Evolutionary conservation across 257 asterid species (phyloP), one percentile per base, ranked within the genome.

Genomic region (Cordia subcordata): DNA sequence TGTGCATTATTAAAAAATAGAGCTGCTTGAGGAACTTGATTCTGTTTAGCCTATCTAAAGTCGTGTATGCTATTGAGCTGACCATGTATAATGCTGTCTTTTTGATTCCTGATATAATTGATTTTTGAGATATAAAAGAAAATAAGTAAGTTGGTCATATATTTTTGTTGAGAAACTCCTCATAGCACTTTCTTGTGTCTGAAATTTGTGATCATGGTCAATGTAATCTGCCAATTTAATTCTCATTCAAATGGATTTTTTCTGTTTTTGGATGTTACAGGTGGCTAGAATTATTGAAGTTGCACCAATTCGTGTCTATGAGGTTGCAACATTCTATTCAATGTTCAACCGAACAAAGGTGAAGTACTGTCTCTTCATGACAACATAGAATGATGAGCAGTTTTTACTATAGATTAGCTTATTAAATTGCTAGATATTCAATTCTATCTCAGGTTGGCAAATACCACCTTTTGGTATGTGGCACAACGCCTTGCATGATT

Each of bases 401-500:
- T 18, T 20, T 63, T 6, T 37, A 54, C 38, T 45, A 11, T 18
- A 19, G 40, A 62, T 51, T 58, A 52, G 54, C 55, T 35, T 12
- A 38, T n/a, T 56, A 60, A 67, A 56, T 62, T 77, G 23, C 59
- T 14, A 57, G 54, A 42, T 63, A 63, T 51, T 37, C 35, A 1
- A 27, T 27, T 37, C 35, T 27, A 27, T 27, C 6, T 1, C 74
- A 93, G 97, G 99, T 88, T 46, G 99, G 99, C 42, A 86, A 75
- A 75, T 93, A 93, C 80, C 99, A 93, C 76, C 97, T 93, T 70
- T 75, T 93, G 89, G 97, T 89, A 35, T 93, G 99, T 71, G 99
- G 99, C 53, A 93, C 99, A n/a, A 86, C 99, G 47, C 99, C 99
- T 73, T 93, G 99, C 82, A 93, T 93, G 99, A 68, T 93, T 27